Evolutionary conservation across 2,329 filamentous ascomycete species (phyloP), one percentile per base, ranked within the genome.

Genomic region (Fusarium chlamydosporum): DNA sequence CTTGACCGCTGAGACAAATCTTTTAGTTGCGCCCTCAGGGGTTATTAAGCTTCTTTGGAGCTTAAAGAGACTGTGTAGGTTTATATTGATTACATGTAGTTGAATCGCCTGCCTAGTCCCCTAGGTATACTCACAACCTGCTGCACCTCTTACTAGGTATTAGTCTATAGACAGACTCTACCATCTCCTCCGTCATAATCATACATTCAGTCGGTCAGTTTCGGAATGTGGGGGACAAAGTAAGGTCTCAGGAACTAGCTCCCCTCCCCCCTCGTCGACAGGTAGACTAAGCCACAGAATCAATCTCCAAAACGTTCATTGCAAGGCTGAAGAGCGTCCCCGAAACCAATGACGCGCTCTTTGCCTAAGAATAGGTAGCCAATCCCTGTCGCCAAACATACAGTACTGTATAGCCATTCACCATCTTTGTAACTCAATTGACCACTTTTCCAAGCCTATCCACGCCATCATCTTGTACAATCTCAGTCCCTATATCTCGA

Each of bases 271-370:
- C 10, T n/a, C n/a, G n/a, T n/a, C n/a, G n/a, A n/a, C n/a, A n/a
- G n/a, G 29, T 40, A 12, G 18, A 23, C 38, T 23, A 33, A 31
- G 35, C 52, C 52, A 54, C 46, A 61, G 41, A 29, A 37, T 34
- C 29, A 37, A 23, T 42, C 16, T 10, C 40, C 23, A 42, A 23
- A 20, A 20, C 23, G 23, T 53, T 16, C 42, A 31, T 27, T 50
- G 52, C 65, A 66, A 68, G 66, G 67, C 67, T 69, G 62, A 70
- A 42, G 53, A 41, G 38, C 29, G 45, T 50, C 53, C 58, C 54
- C 68, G 55, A 68, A 68, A 71, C 67, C 59, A 70, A 70, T 70
- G 67, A 70, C 67, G 67, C 67, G 67, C 67, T 70, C 67, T 71
- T 59, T 48, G 38, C 34, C 40, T n/a, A 40, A 45, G 40, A 67